phyloP scores from a whole-genome alignment of 352 stramenopile species.

The Phytophthora cryptogea region DNA sequence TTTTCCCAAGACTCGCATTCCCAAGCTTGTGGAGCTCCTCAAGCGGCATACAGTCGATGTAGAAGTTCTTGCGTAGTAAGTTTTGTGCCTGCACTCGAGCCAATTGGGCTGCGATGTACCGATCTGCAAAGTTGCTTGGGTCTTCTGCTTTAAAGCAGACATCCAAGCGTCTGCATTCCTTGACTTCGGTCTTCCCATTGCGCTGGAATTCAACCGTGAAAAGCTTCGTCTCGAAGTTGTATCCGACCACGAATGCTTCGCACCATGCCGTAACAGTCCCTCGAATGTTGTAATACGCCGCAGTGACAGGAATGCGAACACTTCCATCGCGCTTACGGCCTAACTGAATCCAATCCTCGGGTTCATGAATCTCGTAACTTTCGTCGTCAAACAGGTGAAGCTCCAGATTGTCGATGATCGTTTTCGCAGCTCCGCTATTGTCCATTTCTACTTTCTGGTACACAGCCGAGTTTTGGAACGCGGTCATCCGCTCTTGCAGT shows the following conservation, averaged over 20 bases:
- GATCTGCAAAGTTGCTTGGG: slow-evolving; percentile 74
- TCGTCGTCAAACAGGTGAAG: slow-evolving; percentile 83
- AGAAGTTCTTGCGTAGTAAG: slow-evolving; percentile 73
- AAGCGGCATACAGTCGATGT: slow-evolving; percentile 86
- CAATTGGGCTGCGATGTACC: slow-evolving; percentile 66
- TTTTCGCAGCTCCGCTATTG: slow-evolving; percentile 51
- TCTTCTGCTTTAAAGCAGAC: slow-evolving; percentile 88
- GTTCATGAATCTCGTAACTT: slow-evolving; percentile 73
- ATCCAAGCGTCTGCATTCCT: slow-evolving; percentile 58
- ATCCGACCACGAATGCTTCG: slow-evolving; percentile 64
- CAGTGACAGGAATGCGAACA: slow-evolving; percentile 73
- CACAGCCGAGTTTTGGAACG: slow-evolving; percentile 40
- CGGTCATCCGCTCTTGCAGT: slow-evolving; percentile 48
- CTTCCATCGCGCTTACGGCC: slow-evolving; percentile 50
- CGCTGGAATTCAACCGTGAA: slow-evolving; percentile 72
- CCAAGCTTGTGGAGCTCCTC: slow-evolving; percentile 85
- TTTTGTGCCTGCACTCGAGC: slow-evolving; percentile 70
- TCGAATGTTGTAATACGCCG: slow-evolving; percentile 60
- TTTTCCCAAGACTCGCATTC: slow-evolving; percentile 80
- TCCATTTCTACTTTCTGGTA: slow-evolving; percentile 51
- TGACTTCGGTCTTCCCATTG: slow-evolving; percentile 60
- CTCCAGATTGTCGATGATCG: slow-evolving; percentile 61
- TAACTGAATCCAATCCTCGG: slow-evolving; percentile 67
- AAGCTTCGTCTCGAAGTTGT: slow-evolving; percentile 39
- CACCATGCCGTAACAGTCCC: slow-evolving; percentile 68